phyloP scores from a whole-genome alignment of 805 yeast genomes.

The Yarrowia sp. region DNA sequence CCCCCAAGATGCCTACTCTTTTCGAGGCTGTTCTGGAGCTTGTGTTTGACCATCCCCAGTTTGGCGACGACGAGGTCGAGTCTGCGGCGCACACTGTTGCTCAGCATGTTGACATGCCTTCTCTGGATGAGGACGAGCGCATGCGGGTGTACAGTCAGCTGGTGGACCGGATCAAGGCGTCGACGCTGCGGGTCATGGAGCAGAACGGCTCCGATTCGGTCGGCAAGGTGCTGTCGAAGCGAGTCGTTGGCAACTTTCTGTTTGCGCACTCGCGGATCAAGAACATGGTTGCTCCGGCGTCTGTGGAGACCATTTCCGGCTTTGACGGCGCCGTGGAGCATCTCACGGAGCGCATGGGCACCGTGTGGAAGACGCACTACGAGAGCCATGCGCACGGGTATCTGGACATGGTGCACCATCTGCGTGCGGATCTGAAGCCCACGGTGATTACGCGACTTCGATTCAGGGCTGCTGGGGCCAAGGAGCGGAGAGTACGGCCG shows the following conservation, averaged over 20 bases:
- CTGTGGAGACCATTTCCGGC: not conserved
- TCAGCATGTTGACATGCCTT: not conserved
- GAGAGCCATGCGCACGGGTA: conserved; percentile 13
- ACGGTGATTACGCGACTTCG: conserved; percentile 3
- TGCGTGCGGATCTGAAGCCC: conserved; percentile 13
- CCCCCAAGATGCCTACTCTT: not conserved
- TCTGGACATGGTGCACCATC: not conserved
- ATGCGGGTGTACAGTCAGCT: conserved; percentile 2
- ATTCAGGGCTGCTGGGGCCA: not conserved
- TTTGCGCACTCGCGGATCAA: not conserved
- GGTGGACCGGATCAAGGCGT: not conserved
- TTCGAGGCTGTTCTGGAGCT: not conserved
- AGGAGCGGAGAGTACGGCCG: not conserved
- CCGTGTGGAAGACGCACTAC: conserved; percentile 17
- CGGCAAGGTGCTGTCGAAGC: not conserved
- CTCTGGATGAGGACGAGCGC: not conserved
- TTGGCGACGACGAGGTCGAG: not conserved
- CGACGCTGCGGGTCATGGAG: not conserved
- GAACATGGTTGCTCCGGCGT: not conserved
- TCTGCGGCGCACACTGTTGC: not conserved
- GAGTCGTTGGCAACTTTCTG: not conserved
- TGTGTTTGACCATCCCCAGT: not conserved
- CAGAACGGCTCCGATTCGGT: conserved; percentile 1
- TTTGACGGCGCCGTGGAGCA: conserved; percentile 4
- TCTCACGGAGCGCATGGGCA: conserved; percentile 1